phyloP scores from a whole-genome alignment of 2,329 filamentous ascomycete genomes.

The Aureobasidium sp. region DNA sequence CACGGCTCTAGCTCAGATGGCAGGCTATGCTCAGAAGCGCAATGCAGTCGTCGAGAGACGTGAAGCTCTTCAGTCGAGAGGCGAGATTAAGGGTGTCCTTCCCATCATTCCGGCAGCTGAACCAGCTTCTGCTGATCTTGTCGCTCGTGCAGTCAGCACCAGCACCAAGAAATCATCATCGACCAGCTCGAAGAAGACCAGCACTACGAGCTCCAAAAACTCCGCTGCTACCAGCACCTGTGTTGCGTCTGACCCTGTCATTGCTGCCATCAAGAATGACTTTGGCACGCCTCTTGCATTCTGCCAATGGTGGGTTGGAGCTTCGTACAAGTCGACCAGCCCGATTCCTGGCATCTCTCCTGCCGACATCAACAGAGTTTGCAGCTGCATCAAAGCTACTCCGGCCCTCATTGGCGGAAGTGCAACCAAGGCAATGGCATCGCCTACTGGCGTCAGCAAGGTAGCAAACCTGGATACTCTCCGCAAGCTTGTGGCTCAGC shows the following conservation, averaged over 20 bases:
- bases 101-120: background rate
- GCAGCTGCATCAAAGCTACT: background rate
- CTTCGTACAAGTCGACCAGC: background rate
- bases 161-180: too few species aligned
- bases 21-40: background rate
- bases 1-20: background rate
- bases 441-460: background rate
- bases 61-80: background rate
- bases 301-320: slow-evolving; percentile 1
- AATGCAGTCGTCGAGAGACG: background rate
- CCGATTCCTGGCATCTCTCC: background rate
- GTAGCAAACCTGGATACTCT: background rate
- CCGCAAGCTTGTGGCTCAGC: slow-evolving; percentile 4
- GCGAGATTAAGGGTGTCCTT: background rate
- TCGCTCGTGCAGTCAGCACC: background rate
- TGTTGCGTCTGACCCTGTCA: background rate
- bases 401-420: background rate
- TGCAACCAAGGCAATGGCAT: background rate
- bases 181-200: background rate
- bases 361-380: background rate
- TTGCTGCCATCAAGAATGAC: background rate
- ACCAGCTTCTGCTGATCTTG: background rate
- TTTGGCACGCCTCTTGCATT: background rate
- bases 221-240: too few species aligned
- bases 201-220: background rate